phyloP scores from a whole-genome alignment of 805 yeast genomes.

The Pichia deserticola region DNA sequence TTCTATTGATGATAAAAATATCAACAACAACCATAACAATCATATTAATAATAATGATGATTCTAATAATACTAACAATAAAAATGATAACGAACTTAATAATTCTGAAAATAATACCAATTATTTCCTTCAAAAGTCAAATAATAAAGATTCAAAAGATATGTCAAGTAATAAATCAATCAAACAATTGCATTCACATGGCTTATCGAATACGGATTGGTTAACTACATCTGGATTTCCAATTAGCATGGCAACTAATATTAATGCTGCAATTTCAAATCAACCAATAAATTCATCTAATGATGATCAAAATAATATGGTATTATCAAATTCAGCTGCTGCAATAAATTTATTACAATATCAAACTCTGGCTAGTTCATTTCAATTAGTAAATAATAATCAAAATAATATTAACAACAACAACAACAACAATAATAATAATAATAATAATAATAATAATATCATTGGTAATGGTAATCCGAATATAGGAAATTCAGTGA shows the following conservation, averaged over 20 bases:
- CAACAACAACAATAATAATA: neutral
- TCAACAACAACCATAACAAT: too few species aligned
- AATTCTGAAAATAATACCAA: too few species aligned
- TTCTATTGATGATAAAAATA: too few species aligned
- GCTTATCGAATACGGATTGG: neutral
- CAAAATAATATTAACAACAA: neutral
- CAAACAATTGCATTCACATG: neutral
- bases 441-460: too few species aligned
- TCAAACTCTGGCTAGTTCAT: neutral
- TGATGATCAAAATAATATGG: neutral
- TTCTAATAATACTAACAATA: neutral
- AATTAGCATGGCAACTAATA: neutral
- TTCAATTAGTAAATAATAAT: neutral
- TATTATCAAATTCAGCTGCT: neutral
- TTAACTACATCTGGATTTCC: conserved; percentile 1
- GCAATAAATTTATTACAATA: neutral
- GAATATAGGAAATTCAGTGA: neutral
- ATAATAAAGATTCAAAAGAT: too few species aligned
- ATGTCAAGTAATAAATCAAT: neutral
- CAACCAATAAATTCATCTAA: neutral
- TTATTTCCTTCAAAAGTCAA: too few species aligned
- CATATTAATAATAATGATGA: too few species aligned
- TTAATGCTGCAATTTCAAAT: neutral
- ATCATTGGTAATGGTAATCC: neutral
- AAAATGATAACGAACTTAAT: neutral